Conservation (phyloP, 441 rosid species). For the Sinapis alba region DNA sequence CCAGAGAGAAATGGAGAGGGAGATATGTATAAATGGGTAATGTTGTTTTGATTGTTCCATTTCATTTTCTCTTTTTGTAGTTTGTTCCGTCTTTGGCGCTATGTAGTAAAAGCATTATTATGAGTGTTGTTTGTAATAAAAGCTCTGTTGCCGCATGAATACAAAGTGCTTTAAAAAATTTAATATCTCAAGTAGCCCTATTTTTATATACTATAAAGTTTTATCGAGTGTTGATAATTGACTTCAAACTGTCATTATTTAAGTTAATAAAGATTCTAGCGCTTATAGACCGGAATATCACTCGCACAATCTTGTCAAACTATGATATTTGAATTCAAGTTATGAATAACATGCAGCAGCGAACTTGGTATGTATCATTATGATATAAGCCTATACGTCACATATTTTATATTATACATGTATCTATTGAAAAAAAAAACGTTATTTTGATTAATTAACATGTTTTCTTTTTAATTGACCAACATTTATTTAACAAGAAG, state of each 20-base stretch:
- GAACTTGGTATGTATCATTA: neutral
- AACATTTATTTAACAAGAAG: neutral
- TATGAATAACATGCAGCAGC: neutral
- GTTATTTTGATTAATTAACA: neutral
- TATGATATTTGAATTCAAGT: neutral
- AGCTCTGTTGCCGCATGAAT: slow-evolving; percentile 36
- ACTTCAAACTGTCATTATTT: neutral
- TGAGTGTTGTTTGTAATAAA: slow-evolving; percentile 38
- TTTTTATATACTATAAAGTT: neutral
- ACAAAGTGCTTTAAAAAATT: slow-evolving; percentile 24
- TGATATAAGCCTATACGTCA: neutral
- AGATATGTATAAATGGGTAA: slow-evolving; percentile 2
- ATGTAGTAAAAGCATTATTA: slow-evolving; percentile 28
- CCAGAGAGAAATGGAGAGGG: neutral
- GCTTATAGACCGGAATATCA: neutral
- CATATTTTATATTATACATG: neutral
- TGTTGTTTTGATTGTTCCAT: slow-evolving; percentile 29
- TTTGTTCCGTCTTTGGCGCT: slow-evolving; percentile 27
- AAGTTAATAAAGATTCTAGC: neutral
- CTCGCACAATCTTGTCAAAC: neutral
- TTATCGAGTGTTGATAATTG: neutral
- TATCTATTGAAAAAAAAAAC: neutral
- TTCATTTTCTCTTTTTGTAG: slow-evolving; percentile 6
- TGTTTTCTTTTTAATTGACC: neutral
- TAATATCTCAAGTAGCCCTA: neutral